Evolutionary conservation across 805 yeast genomes (phyloP).

Genomic region (Ogataea naganishii): DNA sequence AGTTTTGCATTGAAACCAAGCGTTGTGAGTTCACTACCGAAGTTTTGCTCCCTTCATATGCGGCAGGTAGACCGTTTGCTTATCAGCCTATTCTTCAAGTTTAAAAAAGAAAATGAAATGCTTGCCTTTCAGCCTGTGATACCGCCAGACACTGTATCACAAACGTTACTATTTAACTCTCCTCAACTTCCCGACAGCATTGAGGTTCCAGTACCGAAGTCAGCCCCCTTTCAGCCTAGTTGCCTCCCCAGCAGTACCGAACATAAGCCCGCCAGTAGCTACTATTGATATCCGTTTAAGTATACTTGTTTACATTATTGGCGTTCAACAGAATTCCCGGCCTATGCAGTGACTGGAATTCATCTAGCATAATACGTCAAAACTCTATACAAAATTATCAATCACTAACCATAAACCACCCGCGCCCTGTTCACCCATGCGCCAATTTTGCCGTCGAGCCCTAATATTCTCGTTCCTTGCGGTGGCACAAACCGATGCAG

Average conservation of each 20-base stretch:
- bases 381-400: no score
- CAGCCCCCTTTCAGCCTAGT: no score
- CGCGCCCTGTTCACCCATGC: slow-evolving; percentile 74
- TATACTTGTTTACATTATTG: no score
- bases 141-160: slow-evolving; percentile 1
- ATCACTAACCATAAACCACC: slow-evolving; percentile 38
- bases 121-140: slow-evolving; percentile 3
- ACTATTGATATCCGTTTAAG: no score
- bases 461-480: slow-evolving; percentile 48
- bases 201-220: slow-evolving; percentile 4
- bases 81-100: slow-evolving; percentile 2
- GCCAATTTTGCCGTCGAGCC: slow-evolving; percentile 62
- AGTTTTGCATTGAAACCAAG: no score
- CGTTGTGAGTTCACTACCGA: slow-evolving; percentile 1
- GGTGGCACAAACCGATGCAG: slow-evolving; percentile 57
- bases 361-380: no score
- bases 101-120: slow-evolving; percentile 4
- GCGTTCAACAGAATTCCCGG: no score
- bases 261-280: no score
- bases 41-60: slow-evolving; percentile 1
- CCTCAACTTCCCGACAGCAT: slow-evolving; percentile 3
- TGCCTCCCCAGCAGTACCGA: no score
- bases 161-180: slow-evolving; percentile 1
- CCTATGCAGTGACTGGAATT: no score
- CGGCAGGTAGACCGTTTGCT: not conserved